Base-by-base conservation (phyloP, 2,329 filamentous ascomycete genomes). In the Trichoderma koningiopsis region DNA sequence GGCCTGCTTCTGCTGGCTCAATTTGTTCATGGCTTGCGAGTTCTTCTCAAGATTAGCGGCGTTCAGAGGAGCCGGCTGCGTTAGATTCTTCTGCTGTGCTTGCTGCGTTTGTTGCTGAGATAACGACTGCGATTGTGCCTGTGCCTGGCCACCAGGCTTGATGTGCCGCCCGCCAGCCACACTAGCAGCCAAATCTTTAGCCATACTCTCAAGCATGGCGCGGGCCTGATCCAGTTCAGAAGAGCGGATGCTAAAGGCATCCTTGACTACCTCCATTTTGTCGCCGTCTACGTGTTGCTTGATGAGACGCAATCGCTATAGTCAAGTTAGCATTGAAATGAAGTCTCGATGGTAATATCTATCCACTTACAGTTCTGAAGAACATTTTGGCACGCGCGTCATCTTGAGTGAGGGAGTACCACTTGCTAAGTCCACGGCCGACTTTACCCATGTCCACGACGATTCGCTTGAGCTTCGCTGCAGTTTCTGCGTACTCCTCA, bases 281-380 rank as follows among this genome's bases (percentile, higher is more conserved):
- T 85, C 82, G 16, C 82, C 82, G 68, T 88, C 84, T 5, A 76
- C 74, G 70, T 87, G 89, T 73, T 90, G 88, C 56, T 81, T 82
- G 0, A 82, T 73, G 37, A 89, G 79, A 13, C 85, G 85, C 33
- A 82, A 77, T 70, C 87, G 85, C 87, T 89, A 73, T 52, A 10
- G 40, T 3, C n/a, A 69, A 49, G 75, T 85, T 76, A 85, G 80
- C 71, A 69, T 29, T 5, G 3, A 16, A 11, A 22, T 60, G 16
- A 29, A 16, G 13, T 11, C 14, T 7, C 6, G 4, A 40, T 13
- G 27, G 35, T 8, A 5, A 29, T 37, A 27, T 27, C 16, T 8
- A 24, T 35, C 22, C 10, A 81, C 85, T 81, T 79, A 87, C 85
- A 71, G 80, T 81, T 73, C 81, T 82, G 78, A 87, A 86, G 71